Percentiles rank a stretch among this genome's conserved stretches.
Evolutionary conservation across 768 basidiomycete genomes (phyloP).

Genomic region (Kwoniella europaea): DNA sequence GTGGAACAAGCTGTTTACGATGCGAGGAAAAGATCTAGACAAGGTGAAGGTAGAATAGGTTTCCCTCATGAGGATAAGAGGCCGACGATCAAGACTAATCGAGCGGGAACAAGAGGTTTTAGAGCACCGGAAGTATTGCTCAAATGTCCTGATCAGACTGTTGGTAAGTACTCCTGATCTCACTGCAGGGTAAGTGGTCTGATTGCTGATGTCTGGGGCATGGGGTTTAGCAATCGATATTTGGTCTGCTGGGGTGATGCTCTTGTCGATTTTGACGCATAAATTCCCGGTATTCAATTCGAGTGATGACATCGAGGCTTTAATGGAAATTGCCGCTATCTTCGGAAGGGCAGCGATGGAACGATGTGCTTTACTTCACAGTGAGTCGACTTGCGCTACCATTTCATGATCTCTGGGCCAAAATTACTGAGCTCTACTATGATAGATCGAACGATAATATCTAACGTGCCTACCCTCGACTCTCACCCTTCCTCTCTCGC

Average conservation of each 20-base stretch:
- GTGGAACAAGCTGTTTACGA: slow-evolving; percentile 58
- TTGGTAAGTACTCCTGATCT: slow-evolving; percentile 66
- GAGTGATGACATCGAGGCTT: slow-evolving; percentile 88
- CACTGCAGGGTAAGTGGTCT: slow-evolving; percentile 13
- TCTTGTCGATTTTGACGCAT: slow-evolving; percentile 86
- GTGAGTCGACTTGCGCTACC: slow-evolving; percentile 62
- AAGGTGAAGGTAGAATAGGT: slow-evolving; percentile 52
- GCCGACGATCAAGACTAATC: slow-evolving; percentile 86
- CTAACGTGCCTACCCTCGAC: slow-evolving; percentile 83
- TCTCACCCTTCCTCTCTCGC: slow-evolving; percentile 72
- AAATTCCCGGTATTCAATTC: slow-evolving; percentile 96
- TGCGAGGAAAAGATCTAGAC: slow-evolving; percentile 48
- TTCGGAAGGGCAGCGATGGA: slow-evolving; percentile 84
- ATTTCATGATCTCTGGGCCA: slow-evolving; percentile 1
- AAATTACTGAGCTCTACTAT: slow-evolving; percentile 6
- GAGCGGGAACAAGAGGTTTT: slow-evolving; percentile 95
- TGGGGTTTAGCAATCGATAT: slow-evolving; percentile 80
- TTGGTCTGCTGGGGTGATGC: slow-evolving; percentile 91
- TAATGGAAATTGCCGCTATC: slow-evolving; percentile 90
- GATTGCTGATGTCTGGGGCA: not conserved
- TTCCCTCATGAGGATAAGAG: slow-evolving; percentile 55
- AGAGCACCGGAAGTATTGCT: slow-evolving; percentile 94
- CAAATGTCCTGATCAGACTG: slow-evolving; percentile 90
- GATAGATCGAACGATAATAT: slow-evolving; percentile 83
- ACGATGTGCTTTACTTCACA: slow-evolving; percentile 81